Evolutionary conservation across 192 early-diverging fungal genomes (phyloP), one percentile per base, ranked within the genome.

Genomic region (Backusella tarrabulga): DNA sequence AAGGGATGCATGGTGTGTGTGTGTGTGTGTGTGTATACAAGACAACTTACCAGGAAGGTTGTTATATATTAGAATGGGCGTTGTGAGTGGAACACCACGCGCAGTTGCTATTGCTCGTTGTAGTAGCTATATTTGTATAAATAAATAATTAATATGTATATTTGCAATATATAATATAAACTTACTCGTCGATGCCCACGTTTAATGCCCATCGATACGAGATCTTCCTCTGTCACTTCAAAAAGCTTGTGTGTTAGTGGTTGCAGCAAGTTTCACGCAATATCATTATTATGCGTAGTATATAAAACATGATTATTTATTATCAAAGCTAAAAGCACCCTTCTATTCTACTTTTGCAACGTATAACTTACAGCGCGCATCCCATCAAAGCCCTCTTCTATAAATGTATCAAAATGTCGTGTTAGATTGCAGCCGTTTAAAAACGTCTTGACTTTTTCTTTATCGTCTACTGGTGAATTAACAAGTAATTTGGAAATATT

Each of bases 121-220:
- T 12, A 85, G 60, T 63, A 81, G 63, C 83, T 84, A 76, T 54
- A 72, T 12, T 50, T 7, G 68, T 35, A 40, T 21, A 70, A 68
- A 68, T 50, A 34, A 11, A 0, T 68, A 72, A 54, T 42, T 1
- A 50, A 17, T 50, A 3, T 40, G 0, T 40, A 11, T 40, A 9
- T 26, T 35, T 17, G 42, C n/a, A 6, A 50, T 9, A 15, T 41
- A 14, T 42, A 44, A 19, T 41, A 68, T 36, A 36, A 69, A 54
- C 72, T 68, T 80, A 85, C 80, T 75, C 84, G 68, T 77, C 84
- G 66, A 75, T 85, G 84, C 6, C 84, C 84, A 44, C 84, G 67
- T 69, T 85, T 85, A 23, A 83, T 81, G 34, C 73, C 63, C 46
- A 85, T 70, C 0, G 75, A 72, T 26, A 76, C 73, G 38, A 85